phyloP scores from a whole-genome alignment of 139 green algal genomes.

The Chlorella vulgaris region DNA sequence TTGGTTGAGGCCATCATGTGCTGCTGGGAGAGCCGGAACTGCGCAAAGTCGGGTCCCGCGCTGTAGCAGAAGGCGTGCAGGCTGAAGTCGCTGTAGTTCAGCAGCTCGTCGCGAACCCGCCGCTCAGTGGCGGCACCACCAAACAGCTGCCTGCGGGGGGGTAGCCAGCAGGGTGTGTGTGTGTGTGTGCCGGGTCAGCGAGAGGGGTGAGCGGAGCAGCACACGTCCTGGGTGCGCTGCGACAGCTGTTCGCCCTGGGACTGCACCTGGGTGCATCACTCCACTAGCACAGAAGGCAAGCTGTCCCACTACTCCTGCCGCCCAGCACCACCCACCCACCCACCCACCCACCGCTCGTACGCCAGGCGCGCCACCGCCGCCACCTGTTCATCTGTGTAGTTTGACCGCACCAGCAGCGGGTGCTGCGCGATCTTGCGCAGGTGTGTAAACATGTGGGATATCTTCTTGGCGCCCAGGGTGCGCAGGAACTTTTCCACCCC shows the following conservation, averaged over 20 bases:
- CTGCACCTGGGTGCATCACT: too few relatives aligned
- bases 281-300: background rate
- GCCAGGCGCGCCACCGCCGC: constrained; percentile 67
- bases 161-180: background rate
- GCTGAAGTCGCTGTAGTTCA: constrained; percentile 78
- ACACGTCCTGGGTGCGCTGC: too few relatives aligned
- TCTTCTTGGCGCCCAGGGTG: constrained; percentile 61
- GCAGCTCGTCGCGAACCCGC: constrained; percentile 67
- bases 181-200: background rate
- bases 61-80: constrained; percentile 79
- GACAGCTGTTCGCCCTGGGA: too few relatives aligned
- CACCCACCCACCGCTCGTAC: constrained; percentile 28
- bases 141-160: constrained; percentile 57
- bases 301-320: background rate
- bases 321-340: background rate
- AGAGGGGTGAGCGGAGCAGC: too few relatives aligned
- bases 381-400: constrained; percentile 72
- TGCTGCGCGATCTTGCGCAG: constrained; percentile 95
- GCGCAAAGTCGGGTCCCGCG: constrained; percentile 36
- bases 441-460: constrained; percentile 92
- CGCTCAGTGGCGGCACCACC: constrained; percentile 60
- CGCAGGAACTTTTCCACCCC: constrained; percentile 34
- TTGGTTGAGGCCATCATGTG: constrained; percentile 48
- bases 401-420: constrained; percentile 85
- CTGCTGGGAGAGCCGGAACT: constrained; percentile 15